A percentile compares a stretch with the other conserved stretches of the same genome.
Evolutionary conservation across 257 asterid genomes (phyloP).

Genomic region (Rehmannia glutinosa): DNA sequence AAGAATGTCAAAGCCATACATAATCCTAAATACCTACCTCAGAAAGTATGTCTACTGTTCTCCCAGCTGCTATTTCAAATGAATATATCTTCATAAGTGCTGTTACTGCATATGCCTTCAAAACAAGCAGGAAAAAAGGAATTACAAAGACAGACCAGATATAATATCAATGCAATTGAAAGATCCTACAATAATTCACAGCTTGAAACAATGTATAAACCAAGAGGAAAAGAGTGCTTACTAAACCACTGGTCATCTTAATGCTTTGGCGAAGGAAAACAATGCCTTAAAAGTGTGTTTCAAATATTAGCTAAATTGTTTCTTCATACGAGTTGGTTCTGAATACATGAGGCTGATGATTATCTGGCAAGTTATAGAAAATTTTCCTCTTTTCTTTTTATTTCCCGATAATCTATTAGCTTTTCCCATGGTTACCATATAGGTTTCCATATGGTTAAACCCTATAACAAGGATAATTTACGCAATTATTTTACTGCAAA

Average conservation of each 20-base stretch:
- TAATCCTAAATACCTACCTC: conserved; percentile 53
- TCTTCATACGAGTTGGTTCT: background rate
- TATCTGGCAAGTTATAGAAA: conserved; percentile 7
- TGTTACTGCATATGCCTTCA: conserved; percentile 85
- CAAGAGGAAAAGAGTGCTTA: background rate
- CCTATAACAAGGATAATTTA: background rate
- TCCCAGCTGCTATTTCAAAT: conserved; percentile 95
- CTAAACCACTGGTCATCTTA: conserved; percentile 1
- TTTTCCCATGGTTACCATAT: background rate
- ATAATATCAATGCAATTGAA: background rate
- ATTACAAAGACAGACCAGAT: conserved; percentile 4
- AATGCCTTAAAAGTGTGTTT: background rate
- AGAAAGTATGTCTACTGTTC: conserved; percentile 75
- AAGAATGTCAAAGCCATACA: conserved; percentile 8
- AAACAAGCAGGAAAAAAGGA: conserved; percentile 22
- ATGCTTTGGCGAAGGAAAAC: background rate
- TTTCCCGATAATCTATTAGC: background rate
- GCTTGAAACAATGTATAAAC: background rate
- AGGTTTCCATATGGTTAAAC: background rate
- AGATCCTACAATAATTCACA: background rate
- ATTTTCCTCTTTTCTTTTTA: background rate
- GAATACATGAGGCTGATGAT: conserved; percentile 3
- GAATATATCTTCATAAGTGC: conserved; percentile 88
- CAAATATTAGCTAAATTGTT: background rate
- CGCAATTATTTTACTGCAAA: background rate